A percentile compares a stretch with the other conserved stretches of the same genome.
These are phyloP conservation scores for Tuber magnatum DNA, from an alignment of 495 filamentous ascomycete species.

Conservation along the genomic window DNA sequence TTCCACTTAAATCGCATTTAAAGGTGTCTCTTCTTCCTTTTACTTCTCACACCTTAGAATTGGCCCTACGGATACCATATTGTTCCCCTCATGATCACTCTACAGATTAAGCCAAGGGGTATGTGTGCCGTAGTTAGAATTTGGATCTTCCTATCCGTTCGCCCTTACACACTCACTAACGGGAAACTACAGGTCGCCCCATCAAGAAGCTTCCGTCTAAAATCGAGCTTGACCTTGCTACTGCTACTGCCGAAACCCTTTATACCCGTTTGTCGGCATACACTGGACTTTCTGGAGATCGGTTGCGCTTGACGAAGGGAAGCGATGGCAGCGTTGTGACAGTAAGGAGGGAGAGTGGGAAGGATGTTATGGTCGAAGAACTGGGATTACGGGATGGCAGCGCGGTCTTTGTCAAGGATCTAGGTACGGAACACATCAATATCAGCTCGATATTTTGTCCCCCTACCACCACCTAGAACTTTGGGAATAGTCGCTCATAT, in stretches of 20 bases:
- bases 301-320: slow-evolving; percentile 63
- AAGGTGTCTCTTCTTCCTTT: slow-evolving; percentile 1
- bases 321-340: slow-evolving; percentile 62
- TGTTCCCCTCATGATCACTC: background rate
- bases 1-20: background rate
- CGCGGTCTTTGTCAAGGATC: slow-evolving; percentile 82
- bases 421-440: slow-evolving; percentile 56
- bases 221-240: slow-evolving; percentile 54
- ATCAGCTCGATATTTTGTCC: background rate
- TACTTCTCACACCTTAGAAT: background rate
- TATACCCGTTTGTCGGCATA: slow-evolving; percentile 52
- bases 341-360: slow-evolving; percentile 56
- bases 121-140: background rate
- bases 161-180: background rate
- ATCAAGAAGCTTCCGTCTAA: slow-evolving; percentile 65
- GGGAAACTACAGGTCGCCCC: slow-evolving; percentile 46
- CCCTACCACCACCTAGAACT: background rate
- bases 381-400: slow-evolving; percentile 60
- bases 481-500: slow-evolving; percentile 1
- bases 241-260: slow-evolving; percentile 46
- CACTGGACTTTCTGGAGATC: slow-evolving; percentile 53
- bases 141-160: background rate
- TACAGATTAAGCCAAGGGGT: slow-evolving; percentile 3
- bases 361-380: slow-evolving; percentile 56
- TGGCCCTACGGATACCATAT: background rate